A percentile compares a stretch with the other conserved stretches of the same genome.
phyloP scores from a whole-genome alignment of 164 flowering plant genomes.

The Sextonia rubra region DNA sequence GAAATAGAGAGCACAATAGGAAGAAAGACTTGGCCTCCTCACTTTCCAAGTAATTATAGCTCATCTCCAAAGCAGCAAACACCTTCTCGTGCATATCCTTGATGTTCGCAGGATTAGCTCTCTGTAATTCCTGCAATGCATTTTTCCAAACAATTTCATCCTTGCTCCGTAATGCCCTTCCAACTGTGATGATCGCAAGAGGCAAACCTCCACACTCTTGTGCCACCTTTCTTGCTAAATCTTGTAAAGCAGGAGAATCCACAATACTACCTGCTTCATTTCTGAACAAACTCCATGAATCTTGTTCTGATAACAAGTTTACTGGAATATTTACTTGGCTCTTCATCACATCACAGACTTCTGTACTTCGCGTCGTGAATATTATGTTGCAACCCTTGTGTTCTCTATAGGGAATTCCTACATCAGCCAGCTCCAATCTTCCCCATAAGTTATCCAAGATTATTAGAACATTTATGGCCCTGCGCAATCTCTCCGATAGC shows the following conservation, averaged over 20 bases:
- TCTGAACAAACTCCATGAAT: constrained; percentile 20
- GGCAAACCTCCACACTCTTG: no score
- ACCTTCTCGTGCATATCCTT: constrained; percentile 12
- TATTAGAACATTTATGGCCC: constrained; percentile 12
- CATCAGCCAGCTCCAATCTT: constrained; percentile 9
- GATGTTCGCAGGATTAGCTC: constrained; percentile 4
- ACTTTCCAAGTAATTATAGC: constrained; percentile 15
- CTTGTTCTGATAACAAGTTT: constrained; percentile 1
- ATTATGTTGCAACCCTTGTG: constrained; percentile 16
- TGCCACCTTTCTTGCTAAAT: constrained; percentile 2
- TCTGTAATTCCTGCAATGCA: constrained; percentile 6
- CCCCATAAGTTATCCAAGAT: constrained; percentile 37
- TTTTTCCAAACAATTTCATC: constrained; percentile 6
- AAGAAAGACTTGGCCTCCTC: constrained; percentile 13
- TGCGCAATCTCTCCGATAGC: constrained; percentile 2
- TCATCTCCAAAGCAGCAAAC: constrained; percentile 9
- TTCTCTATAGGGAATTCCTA: constrained; percentile 20
- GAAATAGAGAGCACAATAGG: constrained; percentile 19
- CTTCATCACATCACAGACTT: constrained; percentile 12
- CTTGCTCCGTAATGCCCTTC: constrained; percentile 11
- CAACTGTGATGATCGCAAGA: constrained; percentile 19
- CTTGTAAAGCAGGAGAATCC: neutral
- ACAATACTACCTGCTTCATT: constrained; percentile 5
- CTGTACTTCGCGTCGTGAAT: constrained; percentile 14
- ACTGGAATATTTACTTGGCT: constrained; percentile 2